phyloP scores from a whole-genome alignment of 2,329 filamentous ascomycete species.

The Pseudonectria buxi region DNA sequence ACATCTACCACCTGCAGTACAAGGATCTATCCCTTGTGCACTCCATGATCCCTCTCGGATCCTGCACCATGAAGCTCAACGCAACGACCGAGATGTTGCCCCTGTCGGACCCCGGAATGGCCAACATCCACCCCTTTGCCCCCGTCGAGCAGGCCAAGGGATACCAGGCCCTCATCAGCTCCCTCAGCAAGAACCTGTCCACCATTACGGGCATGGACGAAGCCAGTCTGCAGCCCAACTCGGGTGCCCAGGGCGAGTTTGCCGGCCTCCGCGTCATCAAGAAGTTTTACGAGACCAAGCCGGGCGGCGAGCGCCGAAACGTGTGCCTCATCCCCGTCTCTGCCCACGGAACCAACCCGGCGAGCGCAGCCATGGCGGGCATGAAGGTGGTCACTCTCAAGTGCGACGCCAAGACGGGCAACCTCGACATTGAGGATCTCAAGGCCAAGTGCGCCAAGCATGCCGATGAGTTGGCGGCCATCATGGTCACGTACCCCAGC shows the following conservation, averaged over 20 bases:
- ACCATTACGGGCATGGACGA: conserved; percentile 85
- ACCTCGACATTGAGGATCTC: conserved; percentile 84
- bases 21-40: conserved; percentile 91
- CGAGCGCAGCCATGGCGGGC: conserved; percentile 89
- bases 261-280: conserved; percentile 83
- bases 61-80: conserved; percentile 98
- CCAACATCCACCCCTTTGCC: conserved; percentile 76
- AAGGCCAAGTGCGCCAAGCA: conserved; percentile 85
- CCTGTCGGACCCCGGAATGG: conserved; percentile 35
- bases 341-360: conserved; percentile 92
- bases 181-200: conserved; percentile 68
- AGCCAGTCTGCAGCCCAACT: conserved; percentile 88
- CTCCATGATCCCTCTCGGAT: conserved; percentile 95
- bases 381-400: conserved; percentile 92
- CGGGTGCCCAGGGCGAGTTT: conserved; percentile 92
- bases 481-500: conserved; percentile 95
- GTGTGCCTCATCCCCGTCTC: conserved; percentile 93
- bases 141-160: conserved; percentile 59
- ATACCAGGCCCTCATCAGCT: conserved; percentile 63
- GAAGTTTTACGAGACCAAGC: conserved; percentile 62
- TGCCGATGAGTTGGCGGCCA: conserved; percentile 75
- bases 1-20: conserved; percentile 87
- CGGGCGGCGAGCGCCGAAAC: conserved; percentile 60
- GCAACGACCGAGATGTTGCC: conserved; percentile 89
- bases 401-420: conserved; percentile 79